Percentiles rank a stretch among this genome's conserved stretches.
Conservation (phyloP, 345 rosid species). For the Salix exigua region DNA sequence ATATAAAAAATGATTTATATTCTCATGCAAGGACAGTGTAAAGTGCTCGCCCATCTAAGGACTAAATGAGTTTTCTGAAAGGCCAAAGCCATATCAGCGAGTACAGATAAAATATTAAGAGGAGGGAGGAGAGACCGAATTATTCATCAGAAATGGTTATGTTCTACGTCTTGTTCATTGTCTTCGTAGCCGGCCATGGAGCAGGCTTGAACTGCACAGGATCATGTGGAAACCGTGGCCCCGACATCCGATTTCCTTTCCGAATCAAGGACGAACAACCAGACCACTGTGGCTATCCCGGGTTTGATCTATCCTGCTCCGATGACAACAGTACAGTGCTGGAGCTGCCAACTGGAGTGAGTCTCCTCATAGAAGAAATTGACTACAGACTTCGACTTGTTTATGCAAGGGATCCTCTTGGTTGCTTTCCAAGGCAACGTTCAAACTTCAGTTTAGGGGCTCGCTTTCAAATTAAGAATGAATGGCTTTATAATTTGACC, state of each 20-base stretch:
- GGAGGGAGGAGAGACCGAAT: too few species aligned
- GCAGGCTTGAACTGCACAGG: not conserved
- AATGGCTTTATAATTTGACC: accelerated
- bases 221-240: constrained; percentile 2
- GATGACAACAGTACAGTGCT: constrained; percentile 13
- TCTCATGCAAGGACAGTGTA: too few species aligned
- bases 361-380: not conserved
- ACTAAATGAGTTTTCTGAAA: too few species aligned
- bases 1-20: too few species aligned
- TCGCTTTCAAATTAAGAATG: not conserved
- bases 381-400: constrained; percentile 3
- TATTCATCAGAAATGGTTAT: too few species aligned
- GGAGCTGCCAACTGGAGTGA: constrained; percentile 6
- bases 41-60: too few species aligned
- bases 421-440: constrained; percentile 6
- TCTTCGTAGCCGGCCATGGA: not conserved
- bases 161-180: too few species aligned
- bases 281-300: constrained; percentile 5
- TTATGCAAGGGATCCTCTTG: not conserved
- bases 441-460: not conserved
- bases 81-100: too few species aligned
- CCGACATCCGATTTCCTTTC: constrained; percentile 11
- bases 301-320: constrained; percentile 20
- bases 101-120: too few species aligned
- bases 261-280: not conserved